Evolutionary conservation across 176 grass and related monocot genomes (phyloP).

Genomic region (Dactylis glomerata): DNA sequence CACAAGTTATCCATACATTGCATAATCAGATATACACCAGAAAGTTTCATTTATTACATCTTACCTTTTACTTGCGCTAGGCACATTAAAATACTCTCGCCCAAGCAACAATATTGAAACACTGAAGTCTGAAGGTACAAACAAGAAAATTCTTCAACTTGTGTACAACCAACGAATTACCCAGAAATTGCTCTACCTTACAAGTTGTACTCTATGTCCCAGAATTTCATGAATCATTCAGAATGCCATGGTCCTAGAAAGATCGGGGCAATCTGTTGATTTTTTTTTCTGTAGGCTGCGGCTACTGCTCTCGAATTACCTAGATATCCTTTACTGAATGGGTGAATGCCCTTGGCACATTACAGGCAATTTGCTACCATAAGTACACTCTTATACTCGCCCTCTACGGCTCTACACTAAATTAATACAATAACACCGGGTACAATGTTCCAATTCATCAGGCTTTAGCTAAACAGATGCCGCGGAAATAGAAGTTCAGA

Average conservation of each 20-base stretch:
- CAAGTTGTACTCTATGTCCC: not conserved
- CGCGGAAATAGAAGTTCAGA: not conserved
- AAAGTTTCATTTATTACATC: not conserved
- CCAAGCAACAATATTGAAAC: not conserved
- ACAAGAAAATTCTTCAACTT: conserved; percentile 2
- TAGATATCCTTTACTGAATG: not conserved
- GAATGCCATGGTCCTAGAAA: not conserved
- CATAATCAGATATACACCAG: not conserved
- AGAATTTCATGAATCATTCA: not conserved
- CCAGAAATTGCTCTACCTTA: not conserved
- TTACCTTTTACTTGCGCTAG: not conserved
- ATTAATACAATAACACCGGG: not conserved
- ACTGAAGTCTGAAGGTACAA: not conserved
- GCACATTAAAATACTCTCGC: not conserved
- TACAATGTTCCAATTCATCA: not conserved
- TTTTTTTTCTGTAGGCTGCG: not conserved
- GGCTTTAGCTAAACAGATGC: not conserved
- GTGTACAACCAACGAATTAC: not conserved
- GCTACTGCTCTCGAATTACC: not conserved
- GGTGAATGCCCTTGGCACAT: not conserved
- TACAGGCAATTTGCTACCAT: not conserved
- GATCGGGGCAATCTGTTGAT: not conserved
- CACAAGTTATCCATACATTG: not conserved
- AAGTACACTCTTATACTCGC: not conserved
- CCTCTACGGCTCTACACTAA: not conserved